Conservation (phyloP, 108 stramenopile species). For the Skeletonema potamos region DNA sequence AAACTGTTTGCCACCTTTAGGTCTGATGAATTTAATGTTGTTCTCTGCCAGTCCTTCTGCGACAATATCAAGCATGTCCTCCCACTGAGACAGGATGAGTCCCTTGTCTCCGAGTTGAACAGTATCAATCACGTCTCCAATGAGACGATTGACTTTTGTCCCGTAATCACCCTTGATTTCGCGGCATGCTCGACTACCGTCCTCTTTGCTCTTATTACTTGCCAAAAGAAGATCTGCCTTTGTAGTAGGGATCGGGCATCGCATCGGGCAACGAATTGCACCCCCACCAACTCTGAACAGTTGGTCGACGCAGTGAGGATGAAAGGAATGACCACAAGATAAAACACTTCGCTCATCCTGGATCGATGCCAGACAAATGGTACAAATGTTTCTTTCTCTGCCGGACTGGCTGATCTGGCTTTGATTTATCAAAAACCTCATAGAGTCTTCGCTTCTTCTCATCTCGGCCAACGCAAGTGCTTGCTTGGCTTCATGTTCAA, state of each 20-base stretch:
- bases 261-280: conserved; percentile 47
- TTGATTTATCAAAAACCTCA: conserved; percentile 71
- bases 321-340: conserved; percentile 76
- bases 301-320: conserved; percentile 50
- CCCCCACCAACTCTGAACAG: conserved; percentile 31
- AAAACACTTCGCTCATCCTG: conserved; percentile 64
- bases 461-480: conserved; percentile 54
- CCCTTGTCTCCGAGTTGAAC: conserved; percentile 64
- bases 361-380: conserved; percentile 58
- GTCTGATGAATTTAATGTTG: conserved; percentile 46
- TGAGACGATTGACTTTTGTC: conserved; percentile 64
- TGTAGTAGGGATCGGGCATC: conserved; percentile 44
- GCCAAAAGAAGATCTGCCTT: conserved; percentile 57
- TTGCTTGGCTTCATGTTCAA: conserved; percentile 62
- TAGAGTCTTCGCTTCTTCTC: conserved; percentile 50
- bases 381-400: conserved; percentile 36
- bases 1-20: conserved; percentile 31
- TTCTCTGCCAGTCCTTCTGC: conserved; percentile 57
- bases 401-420: not conserved
- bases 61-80: conserved; percentile 88
- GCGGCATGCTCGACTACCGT: conserved; percentile 41
- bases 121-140: conserved; percentile 56
- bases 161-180: conserved; percentile 76
- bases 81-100: conserved; percentile 81
- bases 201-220: conserved; percentile 44